Percentiles rank a stretch among this genome's conserved stretches.
phyloP scores from a whole-genome alignment of 495 filamentous ascomycete genomes.

The Lophiostoma macrostomum region DNA sequence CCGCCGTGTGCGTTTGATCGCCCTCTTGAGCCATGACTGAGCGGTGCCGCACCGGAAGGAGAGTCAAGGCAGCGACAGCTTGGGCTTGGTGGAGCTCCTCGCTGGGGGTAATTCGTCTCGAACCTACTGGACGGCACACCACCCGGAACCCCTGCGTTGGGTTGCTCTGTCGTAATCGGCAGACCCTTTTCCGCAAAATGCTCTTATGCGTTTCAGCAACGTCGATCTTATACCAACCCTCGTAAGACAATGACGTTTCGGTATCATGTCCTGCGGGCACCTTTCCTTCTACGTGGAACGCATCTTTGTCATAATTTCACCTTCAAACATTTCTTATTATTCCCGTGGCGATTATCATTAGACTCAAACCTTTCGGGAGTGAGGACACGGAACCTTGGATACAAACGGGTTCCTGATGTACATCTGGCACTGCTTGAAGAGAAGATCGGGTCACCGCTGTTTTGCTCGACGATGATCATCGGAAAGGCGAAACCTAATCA shows the following conservation, averaged over 20 bases:
- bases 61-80: not conserved
- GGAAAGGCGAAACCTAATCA: no score
- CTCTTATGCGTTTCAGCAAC: slow-evolving; percentile 12
- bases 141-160: not conserved
- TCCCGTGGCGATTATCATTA: no score
- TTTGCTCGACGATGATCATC: slow-evolving; percentile 20
- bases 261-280: not conserved
- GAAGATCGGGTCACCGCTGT: slow-evolving; percentile 15
- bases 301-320: not conserved
- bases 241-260: slow-evolving; percentile 13
- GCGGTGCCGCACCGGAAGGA: not conserved
- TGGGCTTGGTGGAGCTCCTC: not conserved
- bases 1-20: no score
- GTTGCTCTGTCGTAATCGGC: slow-evolving; percentile 15
- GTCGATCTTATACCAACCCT: slow-evolving; percentile 9
- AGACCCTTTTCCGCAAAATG: not conserved
- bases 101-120: slow-evolving; percentile 8
- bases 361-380: not conserved
- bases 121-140: no score
- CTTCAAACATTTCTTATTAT: no score
- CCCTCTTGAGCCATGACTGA: no score
- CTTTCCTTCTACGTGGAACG: not conserved
- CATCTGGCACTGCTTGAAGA: not conserved
- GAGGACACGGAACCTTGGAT: not conserved
- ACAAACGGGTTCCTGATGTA: not conserved